Evolutionary conservation across 1,139 yeast species (phyloP).

Genomic region (Pichia sp.): DNA sequence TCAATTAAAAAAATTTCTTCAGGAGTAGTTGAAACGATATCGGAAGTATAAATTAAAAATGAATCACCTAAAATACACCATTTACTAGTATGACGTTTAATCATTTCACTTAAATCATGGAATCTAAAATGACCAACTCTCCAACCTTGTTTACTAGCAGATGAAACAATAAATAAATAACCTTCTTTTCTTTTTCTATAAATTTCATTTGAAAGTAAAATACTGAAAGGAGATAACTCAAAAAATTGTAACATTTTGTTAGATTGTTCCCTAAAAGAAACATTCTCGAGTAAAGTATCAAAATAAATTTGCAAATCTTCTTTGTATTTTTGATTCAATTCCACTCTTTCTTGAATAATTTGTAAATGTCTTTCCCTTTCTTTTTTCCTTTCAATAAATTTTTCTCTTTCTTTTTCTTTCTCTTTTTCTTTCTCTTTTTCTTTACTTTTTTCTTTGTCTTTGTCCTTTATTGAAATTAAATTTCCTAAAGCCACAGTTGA

Average conservation of each 20-base stretch:
- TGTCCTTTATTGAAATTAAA: neutral
- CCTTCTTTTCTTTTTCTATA: slow-evolving; percentile 90
- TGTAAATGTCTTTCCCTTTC: neutral
- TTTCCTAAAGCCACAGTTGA: slow-evolving; percentile 7
- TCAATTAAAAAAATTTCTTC: slow-evolving; percentile 88
- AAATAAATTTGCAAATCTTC: slow-evolving; percentile 54
- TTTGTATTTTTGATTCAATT: slow-evolving; percentile 18
- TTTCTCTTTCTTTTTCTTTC: slow-evolving; percentile 1
- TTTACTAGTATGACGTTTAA: slow-evolving; percentile 80
- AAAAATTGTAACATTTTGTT: slow-evolving; percentile 78
- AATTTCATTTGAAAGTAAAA: slow-evolving; percentile 75
- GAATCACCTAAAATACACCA: slow-evolving; percentile 88
- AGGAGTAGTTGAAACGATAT: slow-evolving; percentile 80
- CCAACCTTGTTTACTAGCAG: slow-evolving; percentile 92
- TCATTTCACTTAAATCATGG: slow-evolving; percentile 76
- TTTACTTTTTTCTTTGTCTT: slow-evolving; percentile 1
- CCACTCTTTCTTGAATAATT: slow-evolving; percentile 3
- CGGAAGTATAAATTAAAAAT: slow-evolving; percentile 79
- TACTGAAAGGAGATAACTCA: slow-evolving; percentile 83
- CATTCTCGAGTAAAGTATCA: slow-evolving; percentile 48
- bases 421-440: slow-evolving; percentile 2
- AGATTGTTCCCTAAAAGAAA: slow-evolving; percentile 73
- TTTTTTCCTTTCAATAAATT: neutral
- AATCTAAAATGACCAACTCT: slow-evolving; percentile 84
- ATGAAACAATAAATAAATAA: slow-evolving; percentile 66